Conservation (phyloP, 108 stramenopile species). For the Cyclostephanos invisitatus region DNA sequence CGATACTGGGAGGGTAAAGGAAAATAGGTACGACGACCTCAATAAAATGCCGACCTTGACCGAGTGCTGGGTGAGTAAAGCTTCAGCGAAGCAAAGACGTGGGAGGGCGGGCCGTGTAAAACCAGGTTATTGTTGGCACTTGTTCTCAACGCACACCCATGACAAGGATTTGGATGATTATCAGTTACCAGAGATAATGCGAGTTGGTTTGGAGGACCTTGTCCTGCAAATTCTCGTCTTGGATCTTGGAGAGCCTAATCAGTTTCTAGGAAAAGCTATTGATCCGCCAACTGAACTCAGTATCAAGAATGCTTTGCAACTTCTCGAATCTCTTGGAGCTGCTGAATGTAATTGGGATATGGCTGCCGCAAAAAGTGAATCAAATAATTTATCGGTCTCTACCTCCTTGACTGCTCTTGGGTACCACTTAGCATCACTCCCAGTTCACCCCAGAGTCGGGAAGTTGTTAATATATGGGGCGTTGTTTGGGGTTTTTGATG, state of each 20-base stretch:
- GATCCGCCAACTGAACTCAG: conserved; percentile 71
- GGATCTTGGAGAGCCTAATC: conserved; percentile 68
- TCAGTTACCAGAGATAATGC: conserved; percentile 86
- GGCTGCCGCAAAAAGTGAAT: background rate
- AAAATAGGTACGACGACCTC: conserved; percentile 71
- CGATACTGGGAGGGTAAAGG: conserved; percentile 68
- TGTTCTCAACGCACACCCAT: conserved; percentile 66
- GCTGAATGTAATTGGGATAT: conserved; percentile 56
- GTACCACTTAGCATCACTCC: conserved; percentile 84
- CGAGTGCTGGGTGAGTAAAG: conserved; percentile 86
- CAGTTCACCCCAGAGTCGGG: conserved; percentile 72
- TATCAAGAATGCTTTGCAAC: conserved; percentile 59
- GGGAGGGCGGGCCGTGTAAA: conserved; percentile 95
- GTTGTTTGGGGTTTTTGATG: conserved; percentile 84
- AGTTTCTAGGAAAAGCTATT: conserved; percentile 69
- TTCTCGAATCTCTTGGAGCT: conserved; percentile 69
- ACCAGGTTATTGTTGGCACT: conserved; percentile 80
- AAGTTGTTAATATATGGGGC: conserved; percentile 64
- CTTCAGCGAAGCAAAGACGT: conserved; percentile 85
- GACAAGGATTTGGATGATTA: conserved; percentile 63
- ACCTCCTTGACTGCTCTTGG: conserved; percentile 87
- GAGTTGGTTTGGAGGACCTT: conserved; percentile 90
- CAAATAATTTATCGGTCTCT: conserved; percentile 23
- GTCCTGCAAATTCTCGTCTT: conserved; percentile 83
- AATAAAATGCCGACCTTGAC: conserved; percentile 77